These are phyloP conservation scores for Thymus quinquecostatus DNA, from an alignment of 257 asterid genomes.

Conservation along the genomic window DNA sequence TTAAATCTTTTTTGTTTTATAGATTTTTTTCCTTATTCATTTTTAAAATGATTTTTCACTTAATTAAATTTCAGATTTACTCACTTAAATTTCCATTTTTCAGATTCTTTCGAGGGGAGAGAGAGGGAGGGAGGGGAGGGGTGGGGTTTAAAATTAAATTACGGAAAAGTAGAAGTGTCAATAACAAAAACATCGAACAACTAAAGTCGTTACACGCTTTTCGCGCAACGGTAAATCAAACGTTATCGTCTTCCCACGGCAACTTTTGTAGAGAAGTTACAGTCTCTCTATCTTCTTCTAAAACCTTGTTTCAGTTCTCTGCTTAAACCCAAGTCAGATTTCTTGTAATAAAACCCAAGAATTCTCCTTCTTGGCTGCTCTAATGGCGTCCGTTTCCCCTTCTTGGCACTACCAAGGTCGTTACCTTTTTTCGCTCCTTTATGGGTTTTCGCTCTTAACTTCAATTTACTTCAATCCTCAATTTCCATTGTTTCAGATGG, in stretches of 20 bases:
- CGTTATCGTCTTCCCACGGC: not conserved
- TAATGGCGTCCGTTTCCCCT: slow-evolving; percentile 50
- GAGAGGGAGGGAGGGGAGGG: too few species aligned
- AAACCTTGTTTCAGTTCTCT: not conserved
- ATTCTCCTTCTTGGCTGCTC: not conserved
- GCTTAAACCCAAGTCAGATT: slow-evolving; percentile 33
- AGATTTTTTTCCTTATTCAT: too few species aligned
- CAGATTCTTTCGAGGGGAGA: too few species aligned
- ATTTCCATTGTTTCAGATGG: slow-evolving; percentile 38
- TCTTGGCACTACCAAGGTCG: slow-evolving; percentile 58
- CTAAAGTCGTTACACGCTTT: slow-evolving; percentile 5
- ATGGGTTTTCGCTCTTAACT: not conserved
- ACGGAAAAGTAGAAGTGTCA: too few species aligned
- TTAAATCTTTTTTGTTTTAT: too few species aligned
- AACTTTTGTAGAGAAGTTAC: not conserved
- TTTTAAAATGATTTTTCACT: too few species aligned
- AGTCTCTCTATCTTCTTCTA: slow-evolving; percentile 27
- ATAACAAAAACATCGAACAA: not conserved
- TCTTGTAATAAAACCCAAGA: slow-evolving; percentile 19
- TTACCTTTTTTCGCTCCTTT: not conserved
- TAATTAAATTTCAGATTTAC: too few species aligned
- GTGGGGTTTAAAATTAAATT: too few species aligned
- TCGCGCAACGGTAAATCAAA: not conserved
- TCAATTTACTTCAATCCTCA: not conserved
- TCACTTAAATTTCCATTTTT: too few species aligned